phyloP scores from a whole-genome alignment of 495 filamentous ascomycete species.

The Astrocystis sublimbata region DNA sequence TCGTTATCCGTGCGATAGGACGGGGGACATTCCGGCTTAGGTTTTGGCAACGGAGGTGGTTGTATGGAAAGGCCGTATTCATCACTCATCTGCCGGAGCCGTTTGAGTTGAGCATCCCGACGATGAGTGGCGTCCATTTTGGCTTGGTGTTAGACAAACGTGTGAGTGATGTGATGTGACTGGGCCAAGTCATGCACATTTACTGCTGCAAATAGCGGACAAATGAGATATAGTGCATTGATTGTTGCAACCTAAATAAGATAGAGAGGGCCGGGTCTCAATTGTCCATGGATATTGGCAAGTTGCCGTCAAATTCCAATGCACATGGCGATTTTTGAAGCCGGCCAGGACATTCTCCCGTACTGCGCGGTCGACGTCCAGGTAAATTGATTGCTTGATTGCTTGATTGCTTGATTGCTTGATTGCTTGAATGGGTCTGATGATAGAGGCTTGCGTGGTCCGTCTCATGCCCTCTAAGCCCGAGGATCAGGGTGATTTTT shows the following conservation, averaged over 20 bases:
- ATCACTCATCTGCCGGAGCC: constrained; percentile 40
- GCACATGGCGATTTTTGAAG: neutral
- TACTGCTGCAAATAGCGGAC: neutral
- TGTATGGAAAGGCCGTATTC: constrained; percentile 36
- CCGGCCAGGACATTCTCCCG: no score
- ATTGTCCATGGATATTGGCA: neutral
- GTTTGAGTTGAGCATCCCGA: constrained; percentile 33
- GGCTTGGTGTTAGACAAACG: neutral
- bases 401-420: no score
- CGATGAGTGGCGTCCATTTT: constrained; percentile 27
- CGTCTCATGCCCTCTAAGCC: no score
- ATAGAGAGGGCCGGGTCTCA: no score
- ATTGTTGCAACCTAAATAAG: neutral
- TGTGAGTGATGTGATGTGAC: no score
- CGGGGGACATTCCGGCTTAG: constrained; percentile 28
- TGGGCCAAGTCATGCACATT: neutral
- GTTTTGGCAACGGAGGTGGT: constrained; percentile 22
- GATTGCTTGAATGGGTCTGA: no score
- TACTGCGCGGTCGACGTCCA: neutral
- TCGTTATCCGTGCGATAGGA: constrained; percentile 42
- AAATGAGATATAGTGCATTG: neutral
- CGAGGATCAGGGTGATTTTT: no score
- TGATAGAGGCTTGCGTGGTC: no score
- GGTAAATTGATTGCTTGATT: no score
- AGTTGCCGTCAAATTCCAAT: neutral